Evolutionary conservation across 2,329 filamentous ascomycete species (phyloP), one percentile per base, ranked within the genome.

Genomic region (Clonostachys chloroleuca): DNA sequence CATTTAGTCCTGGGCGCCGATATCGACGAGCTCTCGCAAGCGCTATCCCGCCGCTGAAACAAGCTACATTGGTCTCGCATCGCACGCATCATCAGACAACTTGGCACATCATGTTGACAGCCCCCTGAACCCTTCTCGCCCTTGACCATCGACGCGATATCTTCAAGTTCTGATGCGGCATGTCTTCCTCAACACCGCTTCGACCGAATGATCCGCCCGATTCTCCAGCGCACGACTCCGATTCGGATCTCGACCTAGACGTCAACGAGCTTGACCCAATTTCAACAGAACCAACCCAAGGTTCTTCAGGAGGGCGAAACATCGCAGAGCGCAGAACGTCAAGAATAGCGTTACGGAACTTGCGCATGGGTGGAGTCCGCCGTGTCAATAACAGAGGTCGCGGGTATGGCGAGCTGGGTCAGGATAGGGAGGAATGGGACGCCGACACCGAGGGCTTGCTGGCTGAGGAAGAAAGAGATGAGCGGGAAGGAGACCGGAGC

Each of bases 231-330:
- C 74, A 83, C 67, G 86, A 91, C 62, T 88, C 84, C 62, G 87
- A 92, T 63, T 89, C 85, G 44, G 72, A 85, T 48, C 66, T 68
- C 52, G 87, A 92, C 63, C 80, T 94, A 59, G 86, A 92, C 58
- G 77, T 90, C 56, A 79, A 89, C 59, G 89, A 92, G 73, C 83
- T 94, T 55, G 87, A 92, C 61, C 87, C 88, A 61, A 61, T 68
- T 49, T 68, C 69, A n/a, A 60, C 61, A 54, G 58, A 62, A 56
- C 59, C 65, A 55, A 51, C 61, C 49, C 56, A 62, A 43, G 60
- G 59, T 43, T 51, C 60, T 40, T 55, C 52, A 43, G 60, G 60
- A 52, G 62, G 62, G 42, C 56, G 47, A 40, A 24, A 53, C 35
- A 52, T 57, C 17, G 42, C 54, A 33, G 70, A 76, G 54, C 68